Evolutionary conservation across 1,284 basidiomycete species (phyloP).

Genomic region (Ceratobasidium sp.): DNA sequence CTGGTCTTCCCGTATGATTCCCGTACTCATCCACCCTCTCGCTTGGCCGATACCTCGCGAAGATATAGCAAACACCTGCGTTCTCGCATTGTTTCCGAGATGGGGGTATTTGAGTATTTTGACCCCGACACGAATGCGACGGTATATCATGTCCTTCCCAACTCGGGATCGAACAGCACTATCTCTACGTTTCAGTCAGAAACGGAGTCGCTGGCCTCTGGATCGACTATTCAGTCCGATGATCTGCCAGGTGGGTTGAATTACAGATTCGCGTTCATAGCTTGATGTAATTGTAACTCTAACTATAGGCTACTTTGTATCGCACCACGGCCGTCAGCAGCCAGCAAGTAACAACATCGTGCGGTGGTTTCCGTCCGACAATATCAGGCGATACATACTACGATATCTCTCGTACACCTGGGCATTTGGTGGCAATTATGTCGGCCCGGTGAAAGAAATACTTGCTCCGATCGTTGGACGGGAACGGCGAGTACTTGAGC

Average conservation of each 20-base stretch:
- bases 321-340: slow-evolving; percentile 32
- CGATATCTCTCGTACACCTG: slow-evolving; percentile 11
- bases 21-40: too few species aligned
- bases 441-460: slow-evolving; percentile 13
- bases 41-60: too few species aligned
- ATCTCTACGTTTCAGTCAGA: slow-evolving; percentile 2
- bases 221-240: slow-evolving; percentile 1
- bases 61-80: too few species aligned
- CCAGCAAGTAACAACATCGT: slow-evolving; percentile 4
- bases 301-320: slow-evolving; percentile 26
- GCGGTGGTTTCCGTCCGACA: slow-evolving; percentile 33
- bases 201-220: slow-evolving; percentile 5
- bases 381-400: slow-evolving; percentile 19
- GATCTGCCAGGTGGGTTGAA: slow-evolving; percentile 1
- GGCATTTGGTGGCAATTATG: slow-evolving; percentile 1
- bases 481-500: slow-evolving; percentile 2
- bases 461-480: neutral
- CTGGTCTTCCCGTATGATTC: too few species aligned
- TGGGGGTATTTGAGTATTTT: neutral
- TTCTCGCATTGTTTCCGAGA: too few species aligned
- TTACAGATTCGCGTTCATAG: too few species aligned
- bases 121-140: slow-evolving; percentile 6
- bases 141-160: slow-evolving; percentile 23
- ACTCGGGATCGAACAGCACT: neutral
- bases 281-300: too few species aligned